Conservation (phyloP, 371 early-diverging fungal species). For the Mitosporidium daphniae region DNA sequence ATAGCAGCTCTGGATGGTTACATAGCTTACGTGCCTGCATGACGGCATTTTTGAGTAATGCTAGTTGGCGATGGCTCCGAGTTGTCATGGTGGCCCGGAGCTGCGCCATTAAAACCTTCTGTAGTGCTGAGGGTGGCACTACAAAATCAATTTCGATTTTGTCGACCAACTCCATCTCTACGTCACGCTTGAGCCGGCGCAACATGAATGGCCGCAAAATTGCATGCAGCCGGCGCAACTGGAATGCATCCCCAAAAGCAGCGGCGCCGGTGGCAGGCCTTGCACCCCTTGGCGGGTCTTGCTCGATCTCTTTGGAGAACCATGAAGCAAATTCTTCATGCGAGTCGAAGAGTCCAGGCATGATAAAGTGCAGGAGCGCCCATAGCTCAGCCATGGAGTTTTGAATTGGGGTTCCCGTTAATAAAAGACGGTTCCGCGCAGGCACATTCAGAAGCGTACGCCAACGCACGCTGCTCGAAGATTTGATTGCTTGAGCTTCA, state of each 20-base stretch:
- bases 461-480: conserved; percentile 50
- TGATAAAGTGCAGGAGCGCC: conserved; percentile 85
- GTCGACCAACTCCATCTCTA: conserved; percentile 66
- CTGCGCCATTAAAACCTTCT: conserved; percentile 34
- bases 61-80: conserved; percentile 2
- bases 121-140: no score
- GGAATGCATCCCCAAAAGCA: conserved; percentile 34
- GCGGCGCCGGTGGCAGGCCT: conserved; percentile 46
- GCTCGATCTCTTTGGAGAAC: conserved; percentile 68
- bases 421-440: conserved; percentile 48
- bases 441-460: conserved; percentile 58
- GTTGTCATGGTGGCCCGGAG: no score
- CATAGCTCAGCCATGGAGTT: conserved; percentile 73
- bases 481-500: conserved; percentile 91
- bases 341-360: conserved; percentile 81
- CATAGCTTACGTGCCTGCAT: conserved; percentile 94
- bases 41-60: conserved; percentile 52
- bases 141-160: conserved; percentile 36
- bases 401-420: conserved; percentile 88
- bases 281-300: no score
- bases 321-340: conserved; percentile 70
- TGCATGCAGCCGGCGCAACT: conserved; percentile 54
- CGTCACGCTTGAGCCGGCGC: conserved; percentile 71
- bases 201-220: conserved; percentile 95
- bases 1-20: conserved; percentile 90